Evolutionary conservation across 106 monocot species (phyloP).

Genomic region (Acanthochlamys bracteata): DNA sequence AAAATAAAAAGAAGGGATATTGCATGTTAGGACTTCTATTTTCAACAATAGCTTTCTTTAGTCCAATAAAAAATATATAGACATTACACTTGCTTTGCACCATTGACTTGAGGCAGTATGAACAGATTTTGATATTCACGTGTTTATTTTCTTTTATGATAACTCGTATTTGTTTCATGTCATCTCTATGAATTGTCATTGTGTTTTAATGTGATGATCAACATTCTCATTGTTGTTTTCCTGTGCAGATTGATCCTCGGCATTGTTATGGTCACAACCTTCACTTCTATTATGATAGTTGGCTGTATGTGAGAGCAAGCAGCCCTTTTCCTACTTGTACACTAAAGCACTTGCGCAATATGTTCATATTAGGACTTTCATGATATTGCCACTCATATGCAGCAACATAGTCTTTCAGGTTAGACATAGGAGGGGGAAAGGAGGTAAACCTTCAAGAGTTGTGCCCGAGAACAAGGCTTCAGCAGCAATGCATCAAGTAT

Average conservation of each 20-base stretch:
- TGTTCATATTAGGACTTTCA: neutral
- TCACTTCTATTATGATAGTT: constrained; percentile 75
- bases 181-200: neutral
- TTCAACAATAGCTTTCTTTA: too few relatives aligned
- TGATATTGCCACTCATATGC: constrained; percentile 5
- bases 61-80: too few relatives aligned
- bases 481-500: constrained; percentile 91
- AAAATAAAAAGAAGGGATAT: too few relatives aligned
- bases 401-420: constrained; percentile 26
- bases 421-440: constrained; percentile 94
- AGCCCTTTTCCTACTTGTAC: constrained; percentile 99
- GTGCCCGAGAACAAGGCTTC: constrained; percentile 71
- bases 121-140: neutral
- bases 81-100: constrained; percentile 90
- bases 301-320: constrained; percentile 84
- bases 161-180: neutral
- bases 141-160: neutral
- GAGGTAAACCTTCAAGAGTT: constrained; percentile 56
- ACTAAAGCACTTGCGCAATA: neutral
- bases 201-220: neutral
- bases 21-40: too few relatives aligned
- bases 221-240: neutral
- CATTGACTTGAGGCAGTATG: constrained; percentile 98
- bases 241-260: constrained; percentile 78
- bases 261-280: constrained; percentile 99